These are phyloP conservation scores for Mucor saturninus DNA, from an alignment of 371 early-diverging fungal species.

Conservation along the genomic window DNA sequence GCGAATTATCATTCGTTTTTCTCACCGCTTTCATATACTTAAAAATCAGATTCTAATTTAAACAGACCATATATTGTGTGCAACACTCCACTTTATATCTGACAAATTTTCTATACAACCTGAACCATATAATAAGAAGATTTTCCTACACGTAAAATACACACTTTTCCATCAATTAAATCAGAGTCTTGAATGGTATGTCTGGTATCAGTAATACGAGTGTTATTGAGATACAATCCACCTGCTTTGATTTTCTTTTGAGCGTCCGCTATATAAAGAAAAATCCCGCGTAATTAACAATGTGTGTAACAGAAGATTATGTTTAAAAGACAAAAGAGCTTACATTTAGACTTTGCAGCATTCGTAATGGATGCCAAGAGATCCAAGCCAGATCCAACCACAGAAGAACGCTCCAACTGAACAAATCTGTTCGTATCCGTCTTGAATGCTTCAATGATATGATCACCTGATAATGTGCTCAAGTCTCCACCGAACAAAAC, in stretches of 20 bases:
- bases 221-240: constrained; percentile 79
- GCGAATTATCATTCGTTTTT: constrained; percentile 9
- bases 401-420: constrained; percentile 35
- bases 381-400: constrained; percentile 57
- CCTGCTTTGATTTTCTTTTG: constrained; percentile 74
- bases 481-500: constrained; percentile 72
- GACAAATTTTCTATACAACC: constrained; percentile 19
- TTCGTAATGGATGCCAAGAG: constrained; percentile 65
- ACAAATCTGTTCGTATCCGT: constrained; percentile 65
- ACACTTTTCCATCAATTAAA: constrained; percentile 60
- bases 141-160: constrained; percentile 66
- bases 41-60: neutral
- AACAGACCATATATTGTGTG: constrained; percentile 3
- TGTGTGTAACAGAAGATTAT: neutral
- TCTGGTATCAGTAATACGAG: constrained; percentile 50
- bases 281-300: neutral
- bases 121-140: constrained; percentile 61
- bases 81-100: neutral
- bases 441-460: constrained; percentile 75
- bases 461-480: constrained; percentile 49
- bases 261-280: constrained; percentile 62
- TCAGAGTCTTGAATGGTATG: constrained; percentile 50
- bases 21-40: neutral
- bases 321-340: constrained; percentile 9
- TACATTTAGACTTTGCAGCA: constrained; percentile 74